phyloP scores from a whole-genome alignment of 2,329 filamentous ascomycete genomes.

The Fusarium xyrophilum region DNA sequence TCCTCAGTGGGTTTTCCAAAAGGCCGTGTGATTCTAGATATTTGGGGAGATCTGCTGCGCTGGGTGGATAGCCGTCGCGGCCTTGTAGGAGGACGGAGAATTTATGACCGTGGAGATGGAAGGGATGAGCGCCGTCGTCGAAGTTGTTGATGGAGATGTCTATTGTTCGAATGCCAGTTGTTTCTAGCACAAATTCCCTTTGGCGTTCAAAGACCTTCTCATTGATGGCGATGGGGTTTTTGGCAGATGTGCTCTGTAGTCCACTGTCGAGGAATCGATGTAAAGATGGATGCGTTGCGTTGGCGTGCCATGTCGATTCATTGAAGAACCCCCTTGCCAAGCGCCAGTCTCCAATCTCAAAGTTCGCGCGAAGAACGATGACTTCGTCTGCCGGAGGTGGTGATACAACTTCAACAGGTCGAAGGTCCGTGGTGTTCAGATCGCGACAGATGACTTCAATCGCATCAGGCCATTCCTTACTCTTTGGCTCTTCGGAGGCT shows the following conservation, averaged over 20 bases:
- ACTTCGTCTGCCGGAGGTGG: constrained; percentile 50
- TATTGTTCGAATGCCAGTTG: constrained; percentile 58
- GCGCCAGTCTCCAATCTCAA: constrained; percentile 62
- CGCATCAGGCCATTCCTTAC: constrained; percentile 57
- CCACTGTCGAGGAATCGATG: constrained; percentile 46
- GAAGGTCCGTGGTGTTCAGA: constrained; percentile 57
- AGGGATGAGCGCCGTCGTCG: constrained; percentile 56
- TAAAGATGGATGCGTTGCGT: constrained; percentile 46
- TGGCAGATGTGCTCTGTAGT: constrained; percentile 14
- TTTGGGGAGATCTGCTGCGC: constrained; percentile 28
- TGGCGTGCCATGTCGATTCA: constrained; percentile 55
- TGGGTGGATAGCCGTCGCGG: constrained; percentile 46
- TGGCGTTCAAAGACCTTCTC: constrained; percentile 40
- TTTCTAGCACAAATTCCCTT: constrained; percentile 55
- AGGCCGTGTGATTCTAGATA: constrained; percentile 39
- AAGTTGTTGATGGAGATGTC: constrained; percentile 67
- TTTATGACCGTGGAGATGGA: constrained; percentile 66
- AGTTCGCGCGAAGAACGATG: constrained; percentile 58
- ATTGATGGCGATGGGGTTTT: constrained; percentile 40
- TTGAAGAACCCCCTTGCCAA: constrained; percentile 64
- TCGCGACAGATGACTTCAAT: constrained; percentile 60
- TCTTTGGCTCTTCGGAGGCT: constrained; percentile 41
- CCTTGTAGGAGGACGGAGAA: constrained; percentile 56
- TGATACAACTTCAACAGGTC: constrained; percentile 47
- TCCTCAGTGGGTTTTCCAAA: constrained; percentile 45